Base-by-base conservation (phyloP, 2,329 filamentous ascomycete species). In the Cordyceps pruinosa region DNA sequence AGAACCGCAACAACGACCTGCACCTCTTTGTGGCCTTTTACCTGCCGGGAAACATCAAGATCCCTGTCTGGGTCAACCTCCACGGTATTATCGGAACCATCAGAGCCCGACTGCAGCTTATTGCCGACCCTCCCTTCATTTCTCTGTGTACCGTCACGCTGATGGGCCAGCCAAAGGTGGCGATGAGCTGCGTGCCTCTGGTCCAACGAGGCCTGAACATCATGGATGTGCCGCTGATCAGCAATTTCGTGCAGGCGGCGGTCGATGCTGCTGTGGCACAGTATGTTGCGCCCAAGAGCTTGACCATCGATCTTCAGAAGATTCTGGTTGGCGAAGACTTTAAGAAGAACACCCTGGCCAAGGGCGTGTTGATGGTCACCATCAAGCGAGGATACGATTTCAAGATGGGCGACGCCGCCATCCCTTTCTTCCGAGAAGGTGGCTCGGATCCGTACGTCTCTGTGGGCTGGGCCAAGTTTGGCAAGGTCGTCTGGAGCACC, bases 241-340 rank as follows among this genome's bases (percentile, higher is more conserved):
- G 84, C 21, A 84, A 85, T 25, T 90, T 90, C 62, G 87, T 90
- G 2, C 87, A 90, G 63, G 86, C 83, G 1, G 82, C 86, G 1
- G 84, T 90, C 51, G 86, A 89, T 62, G 86, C 88, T 1, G 87
- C 88, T 0, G 77, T 89, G 66, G 84, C 86, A 0, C 83, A 89
- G 66, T 90, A 90, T 61, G 88, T 90, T 1, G 87, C 88, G 0
- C 88, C 88, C 0, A 89, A 89, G 72, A 88, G 84, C 56, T 71
- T 90, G 53, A 89, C 87, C 0, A 73, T 90, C 6, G 84, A 90
- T 66, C 73, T 91, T 34, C 88, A 89, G 67, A 86, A 89, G 59
- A 90, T 90, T 84, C 78, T 91, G 13, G 79, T 88, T 8, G 88
- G 88, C 4, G 87, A 89, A 58, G 87, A 90, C 64, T 90, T 87